Percentiles rank a stretch among this genome's conserved stretches.
phyloP scores from a whole-genome alignment of 1,139 yeast genomes.

The Geotrichum siamense region DNA sequence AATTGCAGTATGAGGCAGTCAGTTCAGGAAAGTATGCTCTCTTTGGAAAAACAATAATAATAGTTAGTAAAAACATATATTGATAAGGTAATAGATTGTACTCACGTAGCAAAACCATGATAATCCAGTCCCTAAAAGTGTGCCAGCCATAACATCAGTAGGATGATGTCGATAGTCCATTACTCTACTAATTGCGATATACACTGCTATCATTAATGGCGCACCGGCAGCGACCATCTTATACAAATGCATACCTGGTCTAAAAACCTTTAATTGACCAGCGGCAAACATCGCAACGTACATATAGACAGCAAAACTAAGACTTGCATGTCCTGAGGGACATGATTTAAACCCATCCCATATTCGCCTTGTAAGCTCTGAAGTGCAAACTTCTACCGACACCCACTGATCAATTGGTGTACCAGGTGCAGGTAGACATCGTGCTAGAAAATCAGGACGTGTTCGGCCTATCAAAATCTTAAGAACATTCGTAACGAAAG shows the following conservation, averaged over 20 bases:
- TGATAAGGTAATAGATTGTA: neutral
- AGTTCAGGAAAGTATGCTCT: slow-evolving; percentile 3
- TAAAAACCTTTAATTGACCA: slow-evolving; percentile 46
- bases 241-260: slow-evolving; percentile 30
- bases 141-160: slow-evolving; percentile 57
- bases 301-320: slow-evolving; percentile 60
- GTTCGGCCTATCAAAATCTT: slow-evolving; percentile 76
- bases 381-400: slow-evolving; percentile 50
- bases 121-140: slow-evolving; percentile 43
- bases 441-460: slow-evolving; percentile 67
- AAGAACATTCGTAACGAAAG: slow-evolving; percentile 47
- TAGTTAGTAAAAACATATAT: neutral
- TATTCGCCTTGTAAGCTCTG: slow-evolving; percentile 29
- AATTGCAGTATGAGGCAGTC: neutral
- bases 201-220: slow-evolving; percentile 13
- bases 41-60: too few species aligned
- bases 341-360: slow-evolving; percentile 73
- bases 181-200: slow-evolving; percentile 15
- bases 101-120: slow-evolving; percentile 42
- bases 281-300: slow-evolving; percentile 56
- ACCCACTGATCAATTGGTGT: slow-evolving; percentile 38
- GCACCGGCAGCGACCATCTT: slow-evolving; percentile 26
- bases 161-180: slow-evolving; percentile 73
- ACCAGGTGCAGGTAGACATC: slow-evolving; percentile 50
- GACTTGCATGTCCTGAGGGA: slow-evolving; percentile 75